A percentile compares a stretch with the other conserved stretches of the same genome.
Evolutionary conservation across 768 basidiomycete genomes (phyloP).

Genomic region (Auriscalpium vulgare): DNA sequence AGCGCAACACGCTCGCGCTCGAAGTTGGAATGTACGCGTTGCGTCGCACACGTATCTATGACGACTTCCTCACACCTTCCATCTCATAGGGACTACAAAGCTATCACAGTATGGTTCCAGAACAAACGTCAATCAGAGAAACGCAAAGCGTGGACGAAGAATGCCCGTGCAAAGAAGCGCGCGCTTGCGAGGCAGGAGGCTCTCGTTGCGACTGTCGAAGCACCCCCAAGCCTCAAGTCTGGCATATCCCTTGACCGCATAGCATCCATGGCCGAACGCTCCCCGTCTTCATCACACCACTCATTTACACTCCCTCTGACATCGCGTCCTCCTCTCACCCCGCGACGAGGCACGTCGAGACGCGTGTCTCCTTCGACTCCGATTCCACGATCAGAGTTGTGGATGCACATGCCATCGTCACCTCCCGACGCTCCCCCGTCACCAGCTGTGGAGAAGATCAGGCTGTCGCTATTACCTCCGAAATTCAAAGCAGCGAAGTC

Average conservation of each 20-base stretch:
- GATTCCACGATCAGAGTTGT: slow-evolving; percentile 13
- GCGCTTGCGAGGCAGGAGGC: slow-evolving; percentile 4
- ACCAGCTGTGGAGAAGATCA: slow-evolving; percentile 38
- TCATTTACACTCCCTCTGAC: not conserved
- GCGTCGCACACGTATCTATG: not conserved
- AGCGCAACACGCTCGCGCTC: not conserved
- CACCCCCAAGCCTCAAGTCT: slow-evolving; percentile 4
- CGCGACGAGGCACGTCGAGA: slow-evolving; percentile 6
- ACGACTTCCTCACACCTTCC: not conserved
- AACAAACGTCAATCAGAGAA: slow-evolving; percentile 14
- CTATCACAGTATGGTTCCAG: slow-evolving; percentile 14
- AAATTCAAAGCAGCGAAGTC: slow-evolving; percentile 41
- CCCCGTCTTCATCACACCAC: slow-evolving; percentile 8
- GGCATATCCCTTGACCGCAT: slow-evolving; percentile 46
- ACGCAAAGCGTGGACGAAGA: slow-evolving; percentile 14
- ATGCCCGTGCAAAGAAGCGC: slow-evolving; percentile 10
- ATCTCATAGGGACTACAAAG: slow-evolving; percentile 7
- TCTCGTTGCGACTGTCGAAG: slow-evolving; percentile 10
- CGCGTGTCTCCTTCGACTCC: slow-evolving; percentile 2
- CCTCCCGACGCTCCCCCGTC: slow-evolving; percentile 49
- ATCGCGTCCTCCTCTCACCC: slow-evolving; percentile 12
- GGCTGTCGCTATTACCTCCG: slow-evolving; percentile 35
- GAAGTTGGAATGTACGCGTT: not conserved
- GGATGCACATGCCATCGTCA: slow-evolving; percentile 49
- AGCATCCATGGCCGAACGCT: slow-evolving; percentile 44